Conservation (phyloP, 1,139 yeast species). For the Hanseniaspora gamundiae region DNA sequence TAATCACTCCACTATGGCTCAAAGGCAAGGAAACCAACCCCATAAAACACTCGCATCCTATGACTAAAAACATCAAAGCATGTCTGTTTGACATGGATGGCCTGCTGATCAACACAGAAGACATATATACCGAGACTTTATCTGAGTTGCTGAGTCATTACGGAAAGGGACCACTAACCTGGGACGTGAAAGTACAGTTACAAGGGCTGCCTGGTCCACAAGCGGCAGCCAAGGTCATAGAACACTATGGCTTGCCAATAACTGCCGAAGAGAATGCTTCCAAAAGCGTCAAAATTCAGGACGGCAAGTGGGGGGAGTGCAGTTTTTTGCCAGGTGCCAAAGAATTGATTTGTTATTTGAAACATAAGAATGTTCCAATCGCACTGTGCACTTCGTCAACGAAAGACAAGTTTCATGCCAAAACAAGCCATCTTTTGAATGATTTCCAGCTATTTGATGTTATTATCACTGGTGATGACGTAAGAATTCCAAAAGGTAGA, state of each 20-base stretch:
- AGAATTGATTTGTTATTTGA: conserved; percentile 47
- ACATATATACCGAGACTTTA: conserved; percentile 69
- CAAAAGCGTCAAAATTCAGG: conserved; percentile 43
- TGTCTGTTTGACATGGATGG: conserved; percentile 98
- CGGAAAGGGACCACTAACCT: conserved; percentile 69
- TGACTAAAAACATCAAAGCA: conserved; percentile 38
- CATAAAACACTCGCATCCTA: background rate
- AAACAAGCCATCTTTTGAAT: conserved; percentile 53
- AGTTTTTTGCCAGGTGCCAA: conserved; percentile 74
- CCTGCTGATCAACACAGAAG: conserved; percentile 79
- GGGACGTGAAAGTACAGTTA: conserved; percentile 77
- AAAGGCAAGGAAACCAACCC: no score
- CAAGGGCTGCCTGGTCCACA: conserved; percentile 87
- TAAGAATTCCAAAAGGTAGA: conserved; percentile 64
- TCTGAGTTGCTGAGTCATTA: conserved; percentile 51
- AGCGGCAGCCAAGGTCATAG: conserved; percentile 52
- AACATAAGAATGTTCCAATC: conserved; percentile 47
- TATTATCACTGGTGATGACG: conserved; percentile 80
- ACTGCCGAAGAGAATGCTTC: conserved; percentile 50
- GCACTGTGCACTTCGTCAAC: conserved; percentile 90
- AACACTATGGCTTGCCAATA: conserved; percentile 50
- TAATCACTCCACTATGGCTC: no score
- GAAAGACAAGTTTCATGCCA: conserved; percentile 42
- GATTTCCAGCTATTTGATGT: conserved; percentile 56
- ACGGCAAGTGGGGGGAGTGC: conserved; percentile 47